Base-by-base conservation (phyloP, 179 eudicot genomes). In the Beta macrorhiza region DNA sequence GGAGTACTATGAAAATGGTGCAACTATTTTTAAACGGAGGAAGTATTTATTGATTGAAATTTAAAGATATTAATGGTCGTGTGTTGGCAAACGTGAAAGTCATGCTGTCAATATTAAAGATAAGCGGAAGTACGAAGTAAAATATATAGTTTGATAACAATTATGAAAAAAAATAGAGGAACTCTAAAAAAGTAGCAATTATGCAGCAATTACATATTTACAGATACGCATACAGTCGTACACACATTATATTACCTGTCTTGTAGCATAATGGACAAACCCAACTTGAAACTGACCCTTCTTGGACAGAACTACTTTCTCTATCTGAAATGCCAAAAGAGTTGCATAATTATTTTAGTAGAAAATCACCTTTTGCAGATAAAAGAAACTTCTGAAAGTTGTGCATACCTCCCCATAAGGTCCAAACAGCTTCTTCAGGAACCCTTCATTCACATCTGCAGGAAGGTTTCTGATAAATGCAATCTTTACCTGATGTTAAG, bases 381-480 rank as follows among this genome's bases (percentile, higher is more conserved):
- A 25, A 51, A 52, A 56, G 51, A 74, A 78, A 63, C 64, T 77
- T 10, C 55, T 56, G 7, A 63, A 74, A 51, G 72, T 56, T 47
- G 37, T 4, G 42, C 82, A 80, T 13, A 92, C 97, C 94, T 90
- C 83, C 67, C 97, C 97, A 81, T 77, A 83, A 11, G 90, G 89
- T 81, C 76, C 89, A 87, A 92, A 92, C 29, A 92, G 81, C 76
- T 79, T 80, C 85, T 80, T 88, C 86, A 92, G 69, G 83, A 78
- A 90, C 83, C 80, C 82, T 88, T 92, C 97, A 79, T 86, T 89
- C 25, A 88, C 87, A 83, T 86, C 88, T 32, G 57, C 37, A 62
- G 97, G 94, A 69, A 92, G 87, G 83, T 90, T 86, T 79, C 93
- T 86, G 75, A 92, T 82, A 82, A 92, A 92, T 0, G 92, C 97